Conservation (phyloP, 1,284 basidiomycete genomes). For the Ustilago cynodontis region DNA sequence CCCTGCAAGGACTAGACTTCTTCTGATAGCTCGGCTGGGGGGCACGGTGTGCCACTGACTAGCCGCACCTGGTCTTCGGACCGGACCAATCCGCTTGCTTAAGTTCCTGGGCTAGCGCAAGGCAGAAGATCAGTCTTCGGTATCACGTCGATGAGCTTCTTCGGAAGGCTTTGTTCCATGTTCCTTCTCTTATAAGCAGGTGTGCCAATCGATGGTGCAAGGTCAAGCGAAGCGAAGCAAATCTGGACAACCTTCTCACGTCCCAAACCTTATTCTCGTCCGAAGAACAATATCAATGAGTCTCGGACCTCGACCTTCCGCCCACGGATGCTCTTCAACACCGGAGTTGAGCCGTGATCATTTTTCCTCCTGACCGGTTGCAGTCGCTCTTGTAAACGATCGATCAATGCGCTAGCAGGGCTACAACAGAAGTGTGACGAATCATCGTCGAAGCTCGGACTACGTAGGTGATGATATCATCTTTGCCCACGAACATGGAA, state of each 20-base stretch:
- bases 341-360: too few species aligned
- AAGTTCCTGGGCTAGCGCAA: not conserved
- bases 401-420: too few species aligned
- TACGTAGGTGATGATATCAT: too few species aligned
- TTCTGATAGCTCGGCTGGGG: not conserved
- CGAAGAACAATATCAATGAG: not conserved
- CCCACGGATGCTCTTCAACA: not conserved
- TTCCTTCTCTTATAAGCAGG: too few species aligned
- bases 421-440: too few species aligned
- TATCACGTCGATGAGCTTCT: not conserved
- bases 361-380: too few species aligned
- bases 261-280: too few species aligned
- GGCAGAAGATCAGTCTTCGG: not conserved
- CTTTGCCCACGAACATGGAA: not conserved
- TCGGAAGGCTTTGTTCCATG: conserved; percentile 6
- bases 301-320: not conserved
- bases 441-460: too few species aligned
- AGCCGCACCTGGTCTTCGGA: not conserved
- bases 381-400: too few species aligned
- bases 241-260: not conserved
- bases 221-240: not conserved
- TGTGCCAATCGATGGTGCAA: too few species aligned
- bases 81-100: not conserved
- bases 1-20: not conserved
- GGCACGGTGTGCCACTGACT: not conserved